Base-by-base conservation (phyloP, 495 filamentous ascomycete species). In the Trichoderma virens region DNA sequence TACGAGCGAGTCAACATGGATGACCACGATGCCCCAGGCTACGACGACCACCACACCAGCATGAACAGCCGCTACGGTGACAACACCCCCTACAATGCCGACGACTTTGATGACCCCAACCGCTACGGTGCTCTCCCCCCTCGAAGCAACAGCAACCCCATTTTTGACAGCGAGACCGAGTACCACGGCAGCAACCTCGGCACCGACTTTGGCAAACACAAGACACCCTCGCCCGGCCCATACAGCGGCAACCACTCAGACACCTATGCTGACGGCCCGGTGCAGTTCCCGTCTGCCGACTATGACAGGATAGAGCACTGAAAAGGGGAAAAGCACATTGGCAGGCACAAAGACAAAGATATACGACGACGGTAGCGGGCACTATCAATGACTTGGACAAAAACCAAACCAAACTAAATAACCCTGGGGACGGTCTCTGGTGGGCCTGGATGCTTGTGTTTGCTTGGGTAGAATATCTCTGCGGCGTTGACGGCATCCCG, bases 1-100 rank as follows among this genome's bases (percentile, higher is more conserved):
- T 80, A 82, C 60, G 78, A 77, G 31, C 77, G 77, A 11, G 75
- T 82, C 59, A 73, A 77, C 65, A 73, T 74, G 68, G 68, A 74
- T 59, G 78, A 79, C 64, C 73, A 76, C 66, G 74, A 79, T 63
- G 68, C 74, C 41, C 74, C 76, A 34, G 59, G 39, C 60, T 34
- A 39, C 61, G 23, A 60, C 16, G 61, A 61, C 59, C 56, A 65
- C 64, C 60, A 60, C 65, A 66, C 66, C 38, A 56, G 30, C 59
- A 59, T 45, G 23, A n/a, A 14, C 63, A 45, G 25, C 64, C 59
- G 30, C 16, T 64, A 65, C 30, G 65, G 61, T 62, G 60, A 51
- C 64, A 66, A 65, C 43, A 54, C 31, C 45, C 47, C 60, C 13
- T 14, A 28, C 62, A 38, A 25, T 65, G 41, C 45, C 11, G 66